Evolutionary conservation across 768 basidiomycete species (phyloP), one percentile per base, ranked within the genome.

Genomic region (Mycena sanguinolenta): DNA sequence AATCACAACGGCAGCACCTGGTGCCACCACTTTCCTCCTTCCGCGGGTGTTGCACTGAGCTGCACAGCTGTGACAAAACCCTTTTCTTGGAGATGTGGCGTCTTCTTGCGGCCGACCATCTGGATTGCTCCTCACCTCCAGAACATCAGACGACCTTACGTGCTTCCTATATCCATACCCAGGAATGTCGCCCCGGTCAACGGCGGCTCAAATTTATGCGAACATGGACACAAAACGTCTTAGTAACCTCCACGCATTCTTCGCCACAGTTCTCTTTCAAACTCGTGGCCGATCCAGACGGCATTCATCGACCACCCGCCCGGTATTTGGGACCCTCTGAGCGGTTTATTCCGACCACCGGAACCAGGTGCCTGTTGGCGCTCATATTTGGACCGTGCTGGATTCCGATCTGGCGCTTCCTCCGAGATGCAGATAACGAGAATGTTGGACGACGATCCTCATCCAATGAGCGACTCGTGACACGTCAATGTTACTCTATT

Each of bases 401-500:
- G 61, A 17, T 46, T 46, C 44, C 44, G 44, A 73, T 70, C 52
- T 65, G 60, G 65, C 53, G 38, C 54, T 66, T 70, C 54, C 63
- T 70, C 69, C 36, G 44, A 62, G 67, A 69, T 62, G 21, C 67
- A 65, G 72, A 71, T 71, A 63, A 70, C 70, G 70, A 71, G 54
- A 66, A 13, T 34, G 64, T 65, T 38, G 57, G 62, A 42, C 61
- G 67, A 42, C 61, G 64, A 63, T 72, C 68, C 63, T 65, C 63
- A 23, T 23, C 58, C 53, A 68, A 67, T 30, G 52, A 28, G 42
- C 55, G 69, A 67, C 72, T 30, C 72, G 63, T 73, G 72, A 73
- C 68, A 73, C 72, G 68, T 73, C 72, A 70, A 67, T 72, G 67
- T 63, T 72, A 54, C 68, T 59, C 54, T 53, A 68, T 67, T 59